Evolutionary conservation across 2,329 filamentous ascomycete species (phyloP).

Genomic region (Salinomyces thailandicus): DNA sequence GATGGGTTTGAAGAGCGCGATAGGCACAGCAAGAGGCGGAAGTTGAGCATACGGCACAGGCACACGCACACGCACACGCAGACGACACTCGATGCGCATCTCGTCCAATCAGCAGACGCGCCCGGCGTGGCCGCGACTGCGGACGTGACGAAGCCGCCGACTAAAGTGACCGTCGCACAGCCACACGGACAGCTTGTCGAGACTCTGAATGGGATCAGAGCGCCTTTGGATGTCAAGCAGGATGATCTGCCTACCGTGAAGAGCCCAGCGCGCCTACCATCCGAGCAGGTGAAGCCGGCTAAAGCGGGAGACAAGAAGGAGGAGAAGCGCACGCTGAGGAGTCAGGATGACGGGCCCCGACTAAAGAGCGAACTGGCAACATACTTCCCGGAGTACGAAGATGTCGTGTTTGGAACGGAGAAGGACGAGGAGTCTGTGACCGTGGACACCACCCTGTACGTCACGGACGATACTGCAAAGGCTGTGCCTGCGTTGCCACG

Average conservation of each 20-base stretch:
- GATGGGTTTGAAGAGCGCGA: conserved; percentile 14
- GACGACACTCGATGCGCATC: conserved; percentile 17
- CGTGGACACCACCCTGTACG: conserved; percentile 17
- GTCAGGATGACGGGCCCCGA: conserved; percentile 68
- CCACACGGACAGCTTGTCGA: conserved; percentile 33
- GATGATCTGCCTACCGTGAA: conserved; percentile 1
- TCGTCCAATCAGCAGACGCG: conserved; percentile 8
- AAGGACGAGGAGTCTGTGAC: conserved; percentile 58
- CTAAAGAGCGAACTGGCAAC: conserved; percentile 84
- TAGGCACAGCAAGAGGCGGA: conserved; percentile 17
- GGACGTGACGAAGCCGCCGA: conserved; percentile 31
- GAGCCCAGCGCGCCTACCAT: neutral
- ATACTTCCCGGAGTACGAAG: conserved; percentile 91
- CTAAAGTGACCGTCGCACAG: conserved; percentile 33
- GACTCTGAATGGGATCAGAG: conserved; percentile 33
- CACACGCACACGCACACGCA: too few species aligned
- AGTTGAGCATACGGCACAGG: conserved; percentile 17
- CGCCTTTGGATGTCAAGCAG: conserved; percentile 1
- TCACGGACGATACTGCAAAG: conserved; percentile 20
- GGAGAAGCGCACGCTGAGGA: conserved; percentile 69
- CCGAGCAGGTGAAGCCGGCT: neutral
- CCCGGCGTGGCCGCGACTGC: conserved; percentile 4
- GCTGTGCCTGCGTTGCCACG: too few species aligned
- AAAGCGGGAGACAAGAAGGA: conserved; percentile 23
- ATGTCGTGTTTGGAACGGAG: conserved; percentile 76